Evolutionary conservation across 2,329 filamentous ascomycete genomes (phyloP).

Genomic region (Botrytis sinoallii): DNA sequence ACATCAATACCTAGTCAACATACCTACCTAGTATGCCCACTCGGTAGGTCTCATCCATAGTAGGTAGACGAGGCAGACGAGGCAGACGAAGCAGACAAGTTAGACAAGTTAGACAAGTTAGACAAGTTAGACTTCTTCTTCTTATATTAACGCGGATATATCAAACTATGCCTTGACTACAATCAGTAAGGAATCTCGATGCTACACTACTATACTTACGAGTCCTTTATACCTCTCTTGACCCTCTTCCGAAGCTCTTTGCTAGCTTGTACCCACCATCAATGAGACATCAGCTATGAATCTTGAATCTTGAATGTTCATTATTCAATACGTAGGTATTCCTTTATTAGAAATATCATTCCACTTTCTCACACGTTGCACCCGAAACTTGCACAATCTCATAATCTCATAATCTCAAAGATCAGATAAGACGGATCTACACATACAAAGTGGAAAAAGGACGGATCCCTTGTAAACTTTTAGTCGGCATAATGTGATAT

Average conservation of each 20-base stretch:
- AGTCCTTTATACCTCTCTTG: neutral
- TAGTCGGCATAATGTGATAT: conserved; percentile 1
- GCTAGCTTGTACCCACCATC: neutral
- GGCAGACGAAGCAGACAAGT: too few species aligned
- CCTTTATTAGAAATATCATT: neutral
- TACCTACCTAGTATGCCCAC: too few species aligned
- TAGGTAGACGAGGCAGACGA: too few species aligned
- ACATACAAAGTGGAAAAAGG: neutral
- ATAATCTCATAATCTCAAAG: neutral
- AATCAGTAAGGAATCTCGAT: neutral
- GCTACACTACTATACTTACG: neutral
- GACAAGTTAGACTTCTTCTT: neutral
- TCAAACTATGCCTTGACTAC: neutral
- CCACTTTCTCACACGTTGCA: neutral
- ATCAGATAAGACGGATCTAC: conserved; percentile 7
- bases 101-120: too few species aligned
- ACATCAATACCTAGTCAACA: too few species aligned
- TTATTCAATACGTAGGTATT: neutral
- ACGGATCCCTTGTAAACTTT: neutral
- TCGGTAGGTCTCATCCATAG: too few species aligned
- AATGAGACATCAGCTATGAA: neutral
- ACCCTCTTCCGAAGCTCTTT: neutral
- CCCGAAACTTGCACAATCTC: neutral
- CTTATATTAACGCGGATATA: neutral
- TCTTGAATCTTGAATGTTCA: neutral